Evolutionary conservation across 495 filamentous ascomycete genomes (phyloP).

Genomic region (Annulohypoxylon stygium): DNA sequence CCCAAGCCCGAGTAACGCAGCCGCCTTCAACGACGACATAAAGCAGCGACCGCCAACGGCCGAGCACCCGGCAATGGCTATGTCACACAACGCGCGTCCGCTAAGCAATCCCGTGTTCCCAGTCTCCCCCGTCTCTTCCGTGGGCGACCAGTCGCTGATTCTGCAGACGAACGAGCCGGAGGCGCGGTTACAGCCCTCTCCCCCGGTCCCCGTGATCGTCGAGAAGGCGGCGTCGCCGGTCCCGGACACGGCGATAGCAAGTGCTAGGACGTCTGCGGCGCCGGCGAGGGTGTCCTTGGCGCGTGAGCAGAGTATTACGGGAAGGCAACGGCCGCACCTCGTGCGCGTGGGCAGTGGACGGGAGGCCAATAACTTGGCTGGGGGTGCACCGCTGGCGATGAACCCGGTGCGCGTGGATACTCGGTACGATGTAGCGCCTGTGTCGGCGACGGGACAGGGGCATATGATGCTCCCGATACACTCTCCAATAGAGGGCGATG

Average conservation of each 20-base stretch:
- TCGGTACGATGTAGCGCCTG: neutral
- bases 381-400: slow-evolving; percentile 6
- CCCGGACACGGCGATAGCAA: neutral
- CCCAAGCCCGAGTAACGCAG: neutral
- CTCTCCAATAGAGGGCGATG: neutral
- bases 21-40: slow-evolving; percentile 5
- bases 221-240: neutral
- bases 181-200: neutral
- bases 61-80: slow-evolving; percentile 30
- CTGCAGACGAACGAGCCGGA: neutral
- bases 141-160: neutral
- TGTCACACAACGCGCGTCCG: slow-evolving; percentile 25
- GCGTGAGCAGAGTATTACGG: slow-evolving; percentile 29
- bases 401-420: neutral
- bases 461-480: slow-evolving; percentile 1
- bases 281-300: slow-evolving; percentile 15
- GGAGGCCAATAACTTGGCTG: neutral
- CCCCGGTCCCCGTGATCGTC: neutral
- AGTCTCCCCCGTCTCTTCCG: slow-evolving; percentile 28
- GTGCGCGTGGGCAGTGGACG: slow-evolving; percentile 30
- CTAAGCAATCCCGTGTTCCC: slow-evolving; percentile 31
- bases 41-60: slow-evolving; percentile 21
- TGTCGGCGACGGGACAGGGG: slow-evolving; percentile 5
- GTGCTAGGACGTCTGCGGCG: neutral
- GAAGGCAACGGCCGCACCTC: slow-evolving; percentile 27